Base-by-base conservation (phyloP, 2,329 filamentous ascomycete species). In the Huntiella bhutanensis region DNA sequence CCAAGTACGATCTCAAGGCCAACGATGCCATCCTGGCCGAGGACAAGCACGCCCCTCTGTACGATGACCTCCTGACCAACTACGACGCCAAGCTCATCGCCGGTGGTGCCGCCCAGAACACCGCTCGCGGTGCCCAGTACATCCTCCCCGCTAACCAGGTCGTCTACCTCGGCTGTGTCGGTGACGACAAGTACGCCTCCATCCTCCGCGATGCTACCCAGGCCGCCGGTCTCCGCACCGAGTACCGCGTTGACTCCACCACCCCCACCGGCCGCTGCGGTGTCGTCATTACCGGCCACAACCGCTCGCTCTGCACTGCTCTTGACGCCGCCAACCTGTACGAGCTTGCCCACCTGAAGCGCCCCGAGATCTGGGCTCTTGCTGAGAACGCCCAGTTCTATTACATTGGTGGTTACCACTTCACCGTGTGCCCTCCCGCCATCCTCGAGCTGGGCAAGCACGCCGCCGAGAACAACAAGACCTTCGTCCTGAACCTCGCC, bases 1-100 rank as follows among this genome's bases (percentile, higher is more conserved):
- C 87, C 55, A 93, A 95, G 72, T 98, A 98, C 62, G 77, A 68
- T 50, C 73, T 98, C 58, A 95, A 98, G 72, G 73, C 81, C 63
- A 94, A 98, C 68, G 88, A 98, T 63, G 91, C 91, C 57, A 95
- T 98, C 62, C 83, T 98, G 51, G 88, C 88, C 48, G 85, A 93
- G 64, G 77, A 84, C 60, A 81, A 93, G 70, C 91, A 98, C 67
- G 71, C 81, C 60, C 75, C 73, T 40, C 74, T 98, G 59, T 98
- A 86, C 65, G 87, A 96, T 61, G 91, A 98, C 59, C 75, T 96
- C 55, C 75, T 95, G 57, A 80, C 82, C 66, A 88, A 91, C 73
- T 84, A 79, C 67, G 77, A 91, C 57, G 88, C 88, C 53, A 92
- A 93, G 68, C 72, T 96, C 61, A 91, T 96, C 60, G 86, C 91